A percentile compares a stretch with the other conserved stretches of the same genome.
These are phyloP conservation scores for Ceratocystis destructans DNA, from an alignment of 2,329 filamentous ascomycete species.

Conservation along the genomic window DNA sequence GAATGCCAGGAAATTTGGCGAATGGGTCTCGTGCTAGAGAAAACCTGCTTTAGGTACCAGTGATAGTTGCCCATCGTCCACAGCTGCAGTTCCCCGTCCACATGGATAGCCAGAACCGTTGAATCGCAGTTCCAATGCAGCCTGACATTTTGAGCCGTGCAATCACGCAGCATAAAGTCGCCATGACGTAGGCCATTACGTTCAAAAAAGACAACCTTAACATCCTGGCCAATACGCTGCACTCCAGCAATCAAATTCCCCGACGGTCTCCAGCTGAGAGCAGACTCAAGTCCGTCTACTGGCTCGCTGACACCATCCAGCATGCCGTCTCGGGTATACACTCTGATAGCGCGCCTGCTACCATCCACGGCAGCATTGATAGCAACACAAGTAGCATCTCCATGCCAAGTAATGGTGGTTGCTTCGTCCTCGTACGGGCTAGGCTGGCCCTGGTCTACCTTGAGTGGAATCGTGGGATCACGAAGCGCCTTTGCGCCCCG, in stretches of 20 bases:
- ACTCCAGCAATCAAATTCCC: constrained; percentile 85
- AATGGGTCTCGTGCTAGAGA: constrained; percentile 34
- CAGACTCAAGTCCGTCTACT: constrained; percentile 76
- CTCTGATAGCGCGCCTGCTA: constrained; percentile 64
- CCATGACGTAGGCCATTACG: constrained; percentile 95
- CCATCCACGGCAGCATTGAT: constrained; percentile 63
- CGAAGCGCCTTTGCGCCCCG: constrained; percentile 72
- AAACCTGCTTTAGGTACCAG: constrained; percentile 92
- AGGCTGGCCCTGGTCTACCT: constrained; percentile 67
- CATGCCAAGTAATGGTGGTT: constrained; percentile 76
- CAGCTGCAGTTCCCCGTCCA: constrained; percentile 64
- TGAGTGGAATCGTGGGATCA: constrained; percentile 90
- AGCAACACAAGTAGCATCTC: constrained; percentile 82
- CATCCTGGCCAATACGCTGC: constrained; percentile 51
- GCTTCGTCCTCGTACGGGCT: constrained; percentile 59
- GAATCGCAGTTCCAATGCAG: constrained; percentile 89
- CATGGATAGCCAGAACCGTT: constrained; percentile 70
- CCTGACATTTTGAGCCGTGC: constrained; percentile 39
- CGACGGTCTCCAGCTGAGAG: constrained; percentile 79
- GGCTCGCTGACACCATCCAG: constrained; percentile 92
- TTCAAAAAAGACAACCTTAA: constrained; percentile 85
- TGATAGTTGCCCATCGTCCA: constrained; percentile 98
- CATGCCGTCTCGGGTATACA: constrained; percentile 79
- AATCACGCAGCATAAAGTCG: constrained; percentile 66
- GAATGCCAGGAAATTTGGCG: constrained; percentile 59